These are phyloP conservation scores for Medicago truncatula DNA, from an alignment of 306 rosid species.

Conservation along the genomic window DNA sequence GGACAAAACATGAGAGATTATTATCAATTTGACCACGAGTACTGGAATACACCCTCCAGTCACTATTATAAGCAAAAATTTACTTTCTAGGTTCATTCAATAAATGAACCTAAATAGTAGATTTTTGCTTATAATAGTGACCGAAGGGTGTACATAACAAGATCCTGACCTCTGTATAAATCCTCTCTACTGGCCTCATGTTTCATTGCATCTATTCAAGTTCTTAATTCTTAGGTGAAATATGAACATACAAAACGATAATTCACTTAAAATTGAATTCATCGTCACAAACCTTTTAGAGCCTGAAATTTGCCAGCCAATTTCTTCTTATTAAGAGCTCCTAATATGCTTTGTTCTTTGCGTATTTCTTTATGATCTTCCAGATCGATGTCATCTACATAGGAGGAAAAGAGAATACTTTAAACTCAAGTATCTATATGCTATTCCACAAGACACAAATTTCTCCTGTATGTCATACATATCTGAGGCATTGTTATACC, in stretches of 20 bases:
- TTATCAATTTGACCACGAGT: too few relatives aligned
- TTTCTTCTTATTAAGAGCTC: constrained; percentile 72
- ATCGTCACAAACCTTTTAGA: constrained; percentile 67
- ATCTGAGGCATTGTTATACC: constrained; percentile 53
- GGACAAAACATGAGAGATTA: too few relatives aligned
- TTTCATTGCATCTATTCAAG: constrained; percentile 7
- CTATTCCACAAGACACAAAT: not conserved
- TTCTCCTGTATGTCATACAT: not conserved
- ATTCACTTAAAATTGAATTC: constrained; percentile 7
- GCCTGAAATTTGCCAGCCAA: constrained; percentile 70
- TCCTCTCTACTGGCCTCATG: not conserved
- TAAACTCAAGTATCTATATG: constrained; percentile 21
- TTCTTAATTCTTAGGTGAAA: constrained; percentile 23
- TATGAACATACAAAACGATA: constrained; percentile 15
- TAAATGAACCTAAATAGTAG: too few relatives aligned
- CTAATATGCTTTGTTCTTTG: constrained; percentile 71
- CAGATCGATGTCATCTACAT: constrained; percentile 73
- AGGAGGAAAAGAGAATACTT: constrained; percentile 31
- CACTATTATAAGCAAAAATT: too few relatives aligned
- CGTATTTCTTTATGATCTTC: constrained; percentile 65
- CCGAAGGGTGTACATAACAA: too few relatives aligned
- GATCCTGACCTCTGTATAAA: not conserved
- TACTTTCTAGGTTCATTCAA: too few relatives aligned
- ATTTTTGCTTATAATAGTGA: too few relatives aligned
- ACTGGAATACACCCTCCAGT: too few relatives aligned